Evolutionary conservation across 2,329 filamentous ascomycete genomes (phyloP).

Genomic region (Diaporthe sp.): DNA sequence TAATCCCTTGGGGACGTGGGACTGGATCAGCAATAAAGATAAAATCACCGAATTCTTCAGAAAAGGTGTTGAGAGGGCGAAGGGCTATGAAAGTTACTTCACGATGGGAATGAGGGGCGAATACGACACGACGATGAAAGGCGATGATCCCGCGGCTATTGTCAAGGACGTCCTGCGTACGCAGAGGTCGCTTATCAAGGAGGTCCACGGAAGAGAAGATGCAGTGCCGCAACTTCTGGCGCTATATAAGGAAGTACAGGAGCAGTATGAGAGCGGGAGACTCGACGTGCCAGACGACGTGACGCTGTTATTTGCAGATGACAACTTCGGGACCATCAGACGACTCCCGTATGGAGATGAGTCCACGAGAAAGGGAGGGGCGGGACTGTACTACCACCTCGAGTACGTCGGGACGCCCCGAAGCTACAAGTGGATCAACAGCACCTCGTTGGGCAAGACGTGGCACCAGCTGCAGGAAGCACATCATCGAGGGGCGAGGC

Average conservation of each 20-base stretch:
- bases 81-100: conserved; percentile 69
- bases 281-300: conserved; percentile 71
- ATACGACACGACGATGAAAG: conserved; percentile 65
- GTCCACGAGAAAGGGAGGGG: conserved; percentile 64
- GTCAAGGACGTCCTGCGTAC: conserved; percentile 66
- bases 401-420: conserved; percentile 73
- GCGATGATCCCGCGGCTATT: conserved; percentile 63
- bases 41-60: conserved; percentile 70
- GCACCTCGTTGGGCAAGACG: conserved; percentile 59
- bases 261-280: conserved; percentile 69
- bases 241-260: conserved; percentile 75
- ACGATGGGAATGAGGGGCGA: conserved; percentile 72
- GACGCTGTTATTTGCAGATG: conserved; percentile 72
- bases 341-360: conserved; percentile 68
- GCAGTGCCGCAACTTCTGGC: conserved; percentile 68
- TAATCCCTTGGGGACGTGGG: conserved; percentile 65
- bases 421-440: conserved; percentile 74
- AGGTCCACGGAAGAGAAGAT: conserved; percentile 61
- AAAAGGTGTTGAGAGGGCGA: conserved; percentile 66
- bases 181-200: conserved; percentile 65
- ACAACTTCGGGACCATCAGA: conserved; percentile 72
- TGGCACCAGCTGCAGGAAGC: conserved; percentile 59
- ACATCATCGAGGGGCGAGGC: conserved; percentile 66
- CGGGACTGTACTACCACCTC: conserved; percentile 71
- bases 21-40: conserved; percentile 68